These are phyloP conservation scores for Pelagophyceae sp. DNA, from an alignment of 352 stramenopile genomes.

Conservation along the genomic window DNA sequence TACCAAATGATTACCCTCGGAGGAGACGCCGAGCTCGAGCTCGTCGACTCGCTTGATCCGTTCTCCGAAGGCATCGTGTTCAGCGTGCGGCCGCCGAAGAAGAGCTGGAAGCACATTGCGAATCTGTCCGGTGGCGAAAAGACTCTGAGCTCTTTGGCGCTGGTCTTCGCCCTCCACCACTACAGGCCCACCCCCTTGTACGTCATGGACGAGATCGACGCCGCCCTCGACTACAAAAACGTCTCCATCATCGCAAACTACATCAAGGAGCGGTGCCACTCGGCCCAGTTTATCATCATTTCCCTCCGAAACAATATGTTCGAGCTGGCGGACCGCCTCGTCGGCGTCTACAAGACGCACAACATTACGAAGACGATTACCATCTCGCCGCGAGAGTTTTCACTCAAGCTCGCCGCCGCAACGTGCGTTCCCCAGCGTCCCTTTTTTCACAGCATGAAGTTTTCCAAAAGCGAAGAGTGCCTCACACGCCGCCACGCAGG, in stretches of 20 bases:
- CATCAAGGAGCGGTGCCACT: slow-evolving; percentile 98
- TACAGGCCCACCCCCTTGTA: slow-evolving; percentile 99
- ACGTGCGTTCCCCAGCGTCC: too few relatives aligned
- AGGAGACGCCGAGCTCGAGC: slow-evolving; percentile 92
- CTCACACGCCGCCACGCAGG: too few relatives aligned
- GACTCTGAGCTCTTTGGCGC: slow-evolving; percentile 92
- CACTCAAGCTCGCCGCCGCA: background rate
- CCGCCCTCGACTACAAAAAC: slow-evolving; percentile 95
- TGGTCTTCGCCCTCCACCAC: slow-evolving; percentile 99
- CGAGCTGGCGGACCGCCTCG: slow-evolving; percentile 94
- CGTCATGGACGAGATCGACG: slow-evolving; percentile 90
- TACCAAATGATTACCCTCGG: slow-evolving; percentile 91
- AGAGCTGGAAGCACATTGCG: slow-evolving; percentile 99
- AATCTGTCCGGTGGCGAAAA: slow-evolving; percentile 98
- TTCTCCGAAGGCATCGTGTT: slow-evolving; percentile 99
- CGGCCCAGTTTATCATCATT: slow-evolving; percentile 99
- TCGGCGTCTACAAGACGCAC: slow-evolving; percentile 99
- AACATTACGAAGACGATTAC: slow-evolving; percentile 97
- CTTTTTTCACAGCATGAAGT: too few relatives aligned
- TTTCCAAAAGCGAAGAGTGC: too few relatives aligned
- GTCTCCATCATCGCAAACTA: slow-evolving; percentile 99
- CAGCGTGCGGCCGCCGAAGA: slow-evolving; percentile 96
- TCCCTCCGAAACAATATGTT: slow-evolving; percentile 99
- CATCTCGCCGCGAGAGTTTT: slow-evolving; percentile 84
- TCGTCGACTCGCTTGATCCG: slow-evolving; percentile 97